Evolutionary conservation across 345 rosid genomes (phyloP).

Genomic region (Euphorbia tirucalli): DNA sequence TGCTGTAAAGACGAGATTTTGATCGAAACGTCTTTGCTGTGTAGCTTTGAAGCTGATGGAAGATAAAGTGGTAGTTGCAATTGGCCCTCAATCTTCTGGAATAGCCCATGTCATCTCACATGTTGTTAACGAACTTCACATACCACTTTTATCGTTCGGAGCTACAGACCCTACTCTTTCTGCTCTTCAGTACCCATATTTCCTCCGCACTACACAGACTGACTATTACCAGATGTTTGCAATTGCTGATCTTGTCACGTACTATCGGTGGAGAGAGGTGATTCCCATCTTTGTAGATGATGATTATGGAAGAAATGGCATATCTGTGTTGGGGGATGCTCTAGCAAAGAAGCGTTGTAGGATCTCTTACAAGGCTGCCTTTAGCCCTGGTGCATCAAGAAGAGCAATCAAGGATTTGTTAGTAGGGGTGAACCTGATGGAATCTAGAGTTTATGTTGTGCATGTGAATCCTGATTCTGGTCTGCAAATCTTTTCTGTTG

Average conservation of each 20-base stretch:
- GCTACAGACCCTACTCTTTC: slow-evolving; percentile 70
- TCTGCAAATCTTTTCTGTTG: slow-evolving; percentile 55
- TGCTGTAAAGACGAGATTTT: slow-evolving; percentile 22
- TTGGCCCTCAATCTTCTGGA: slow-evolving; percentile 95
- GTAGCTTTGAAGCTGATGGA: slow-evolving; percentile 92
- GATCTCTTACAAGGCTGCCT: slow-evolving; percentile 73
- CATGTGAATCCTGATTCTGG: slow-evolving; percentile 93
- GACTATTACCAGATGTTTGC: slow-evolving; percentile 86
- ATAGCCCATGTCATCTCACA: slow-evolving; percentile 85
- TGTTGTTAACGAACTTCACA: slow-evolving; percentile 57
- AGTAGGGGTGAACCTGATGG: slow-evolving; percentile 60
- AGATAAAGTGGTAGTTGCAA: slow-evolving; percentile 57
- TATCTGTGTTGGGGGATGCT: slow-evolving; percentile 74
- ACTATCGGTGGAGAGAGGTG: slow-evolving; percentile 73
- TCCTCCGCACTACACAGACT: slow-evolving; percentile 55
- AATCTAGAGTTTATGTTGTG: slow-evolving; percentile 83
- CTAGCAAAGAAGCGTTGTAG: slow-evolving; percentile 63
- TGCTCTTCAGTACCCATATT: slow-evolving; percentile 61
- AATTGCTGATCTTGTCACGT: slow-evolving; percentile 62
- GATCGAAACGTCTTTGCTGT: slow-evolving; percentile 34
- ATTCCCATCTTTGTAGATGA: slow-evolving; percentile 83
- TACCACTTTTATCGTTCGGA: slow-evolving; percentile 68
- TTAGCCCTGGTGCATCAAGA: slow-evolving; percentile 50
- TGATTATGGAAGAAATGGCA: slow-evolving; percentile 84
- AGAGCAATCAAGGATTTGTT: slow-evolving; percentile 51